Percentiles rank a stretch among this genome's conserved stretches.
Conservation (phyloP, 352 stramenopile species). For the Pythium periplocum region DNA sequence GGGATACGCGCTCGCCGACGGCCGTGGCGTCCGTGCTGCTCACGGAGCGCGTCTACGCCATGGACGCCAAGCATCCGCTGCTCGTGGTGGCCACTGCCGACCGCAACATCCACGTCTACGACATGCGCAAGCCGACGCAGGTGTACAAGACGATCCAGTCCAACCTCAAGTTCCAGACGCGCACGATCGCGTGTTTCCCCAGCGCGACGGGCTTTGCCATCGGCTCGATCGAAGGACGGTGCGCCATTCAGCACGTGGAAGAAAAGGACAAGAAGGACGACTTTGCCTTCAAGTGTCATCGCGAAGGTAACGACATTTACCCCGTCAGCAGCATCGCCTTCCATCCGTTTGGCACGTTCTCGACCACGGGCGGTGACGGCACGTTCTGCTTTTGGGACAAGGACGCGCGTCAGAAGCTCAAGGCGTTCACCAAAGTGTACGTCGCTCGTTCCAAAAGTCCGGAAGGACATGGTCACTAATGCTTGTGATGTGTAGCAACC, state of each 20-base stretch:
- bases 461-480: neutral
- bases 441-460: constrained; percentile 2
- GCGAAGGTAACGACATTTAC: constrained; percentile 84
- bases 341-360: constrained; percentile 93
- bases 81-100: constrained; percentile 94
- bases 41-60: constrained; percentile 91
- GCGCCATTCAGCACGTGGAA: constrained; percentile 87
- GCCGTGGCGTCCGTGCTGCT: constrained; percentile 88
- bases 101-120: constrained; percentile 87
- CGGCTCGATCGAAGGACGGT: constrained; percentile 90
- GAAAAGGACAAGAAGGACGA: constrained; percentile 79
- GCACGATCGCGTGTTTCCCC: constrained; percentile 87
- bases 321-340: constrained; percentile 88
- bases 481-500: constrained; percentile 43
- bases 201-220: constrained; percentile 86
- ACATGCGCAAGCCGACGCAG: constrained; percentile 80
- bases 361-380: constrained; percentile 93
- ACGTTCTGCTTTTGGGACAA: constrained; percentile 99
- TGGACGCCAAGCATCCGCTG: constrained; percentile 92
- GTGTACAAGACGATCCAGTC: constrained; percentile 82
- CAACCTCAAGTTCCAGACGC: constrained; percentile 88
- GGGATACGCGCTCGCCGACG: constrained; percentile 90
- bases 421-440: constrained; percentile 80
- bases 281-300: constrained; percentile 93
- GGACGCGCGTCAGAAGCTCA: constrained; percentile 94